phyloP scores from a whole-genome alignment of 306 rosid species.

The Psophocarpus tetragonolobus region DNA sequence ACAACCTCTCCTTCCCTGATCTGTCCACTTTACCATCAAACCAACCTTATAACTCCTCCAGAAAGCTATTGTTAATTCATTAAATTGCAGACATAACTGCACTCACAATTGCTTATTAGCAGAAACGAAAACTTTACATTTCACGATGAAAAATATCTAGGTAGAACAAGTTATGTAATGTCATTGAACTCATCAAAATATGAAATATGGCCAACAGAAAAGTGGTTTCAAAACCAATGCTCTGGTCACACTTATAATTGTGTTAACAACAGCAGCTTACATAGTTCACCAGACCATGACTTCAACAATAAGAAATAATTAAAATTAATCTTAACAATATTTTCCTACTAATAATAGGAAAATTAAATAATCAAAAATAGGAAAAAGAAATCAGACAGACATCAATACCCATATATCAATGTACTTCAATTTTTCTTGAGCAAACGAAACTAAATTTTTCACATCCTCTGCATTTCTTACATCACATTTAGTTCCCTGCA shows the following conservation, averaged over 20 bases:
- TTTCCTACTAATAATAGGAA: background rate
- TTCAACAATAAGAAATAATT: background rate
- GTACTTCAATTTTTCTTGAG: conserved; percentile 67
- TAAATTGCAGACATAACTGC: background rate
- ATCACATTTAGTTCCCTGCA: conserved; percentile 85
- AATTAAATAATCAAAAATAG: conserved; percentile 17
- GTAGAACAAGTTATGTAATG: background rate
- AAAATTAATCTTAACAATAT: conserved; percentile 7
- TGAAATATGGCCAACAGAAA: background rate
- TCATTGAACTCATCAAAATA: background rate
- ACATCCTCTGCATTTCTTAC: conserved; percentile 83
- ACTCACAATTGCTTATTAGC: background rate
- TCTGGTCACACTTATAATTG: background rate
- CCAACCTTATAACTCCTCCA: too few species aligned
- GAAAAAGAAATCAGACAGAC: conserved; percentile 21
- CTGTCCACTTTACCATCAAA: too few species aligned
- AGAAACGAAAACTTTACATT: background rate
- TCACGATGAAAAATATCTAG: background rate
- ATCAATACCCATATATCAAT: conserved; percentile 86
- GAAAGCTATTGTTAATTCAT: background rate
- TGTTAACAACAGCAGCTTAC: conserved; percentile 4
- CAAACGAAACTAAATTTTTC: conserved; percentile 76
- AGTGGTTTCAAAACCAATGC: background rate
- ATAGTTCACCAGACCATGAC: background rate
- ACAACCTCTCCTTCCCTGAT: too few species aligned